Conservation (phyloP, 1,284 basidiomycete species). For the Ustilago hordei region DNA sequence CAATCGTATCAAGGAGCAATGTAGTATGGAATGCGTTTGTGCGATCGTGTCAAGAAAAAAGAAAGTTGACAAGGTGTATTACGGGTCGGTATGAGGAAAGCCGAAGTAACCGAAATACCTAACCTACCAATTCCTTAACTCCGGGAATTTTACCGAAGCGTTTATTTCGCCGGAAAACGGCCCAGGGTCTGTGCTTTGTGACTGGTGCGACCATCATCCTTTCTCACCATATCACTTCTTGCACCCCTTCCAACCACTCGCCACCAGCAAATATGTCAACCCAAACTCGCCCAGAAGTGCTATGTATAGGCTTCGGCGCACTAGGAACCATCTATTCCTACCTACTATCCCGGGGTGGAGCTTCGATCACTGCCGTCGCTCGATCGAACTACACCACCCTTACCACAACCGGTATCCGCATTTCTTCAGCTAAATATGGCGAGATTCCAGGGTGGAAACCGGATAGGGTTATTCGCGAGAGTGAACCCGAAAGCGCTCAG, state of each 20-base stretch:
- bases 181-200: not conserved
- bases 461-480: constrained; percentile 74
- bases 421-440: constrained; percentile 77
- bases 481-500: constrained; percentile 73
- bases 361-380: constrained; percentile 80
- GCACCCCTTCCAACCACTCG: not conserved
- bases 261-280: not conserved
- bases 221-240: not conserved
- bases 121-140: not conserved
- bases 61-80: not conserved
- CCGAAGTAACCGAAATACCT: constrained; percentile 10
- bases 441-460: constrained; percentile 76
- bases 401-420: constrained; percentile 72
- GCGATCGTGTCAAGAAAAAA: no score
- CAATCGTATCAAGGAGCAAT: no score
- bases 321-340: constrained; percentile 75
- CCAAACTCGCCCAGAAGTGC: constrained; percentile 58
- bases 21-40: no score
- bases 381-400: constrained; percentile 78
- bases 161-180: no score
- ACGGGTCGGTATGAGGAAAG: constrained; percentile 1
- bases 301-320: constrained; percentile 73
- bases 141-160: not conserved
- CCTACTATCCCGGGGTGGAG: constrained; percentile 76
- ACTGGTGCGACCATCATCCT: not conserved